phyloP scores from a whole-genome alignment of 495 filamentous ascomycete species.

The Penicillium pancosmium region DNA sequence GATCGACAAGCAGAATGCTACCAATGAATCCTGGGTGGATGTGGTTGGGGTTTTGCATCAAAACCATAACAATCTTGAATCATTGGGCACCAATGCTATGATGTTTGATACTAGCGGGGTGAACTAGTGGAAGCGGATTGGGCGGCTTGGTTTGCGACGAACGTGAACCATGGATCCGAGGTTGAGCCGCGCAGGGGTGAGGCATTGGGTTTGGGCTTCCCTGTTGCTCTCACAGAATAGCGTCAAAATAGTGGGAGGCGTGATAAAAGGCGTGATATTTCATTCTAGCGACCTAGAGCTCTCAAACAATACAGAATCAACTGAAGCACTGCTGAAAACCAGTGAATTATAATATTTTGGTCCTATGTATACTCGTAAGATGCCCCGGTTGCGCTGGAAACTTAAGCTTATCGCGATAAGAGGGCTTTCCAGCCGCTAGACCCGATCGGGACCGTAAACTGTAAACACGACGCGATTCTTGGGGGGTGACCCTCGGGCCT shows the following conservation, averaged over 20 bases:
- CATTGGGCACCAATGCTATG: background rate
- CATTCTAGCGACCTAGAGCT: too few relatives aligned
- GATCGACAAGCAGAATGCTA: background rate
- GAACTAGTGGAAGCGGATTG: background rate
- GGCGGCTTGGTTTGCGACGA: background rate
- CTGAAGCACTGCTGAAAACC: background rate
- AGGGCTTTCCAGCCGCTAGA: constrained; percentile 29
- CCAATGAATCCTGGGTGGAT: background rate
- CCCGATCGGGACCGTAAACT: constrained; percentile 47
- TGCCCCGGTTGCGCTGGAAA: constrained; percentile 13
- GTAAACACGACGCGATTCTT: too few relatives aligned
- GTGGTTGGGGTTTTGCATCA: background rate
- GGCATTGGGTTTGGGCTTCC: too few relatives aligned
- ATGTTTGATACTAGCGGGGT: background rate
- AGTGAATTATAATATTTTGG: background rate
- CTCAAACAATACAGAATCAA: background rate
- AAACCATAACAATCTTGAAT: background rate
- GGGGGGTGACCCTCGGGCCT: constrained; percentile 46
- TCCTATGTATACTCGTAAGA: background rate
- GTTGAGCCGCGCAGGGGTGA: background rate
- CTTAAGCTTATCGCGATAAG: constrained; percentile 54
- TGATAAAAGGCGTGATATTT: too few relatives aligned
- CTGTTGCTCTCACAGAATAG: too few relatives aligned
- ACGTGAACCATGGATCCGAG: background rate
- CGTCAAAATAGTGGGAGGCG: too few relatives aligned